Conservation (phyloP, 2,329 filamentous ascomycete species). For the Diaporthe helianthi region DNA sequence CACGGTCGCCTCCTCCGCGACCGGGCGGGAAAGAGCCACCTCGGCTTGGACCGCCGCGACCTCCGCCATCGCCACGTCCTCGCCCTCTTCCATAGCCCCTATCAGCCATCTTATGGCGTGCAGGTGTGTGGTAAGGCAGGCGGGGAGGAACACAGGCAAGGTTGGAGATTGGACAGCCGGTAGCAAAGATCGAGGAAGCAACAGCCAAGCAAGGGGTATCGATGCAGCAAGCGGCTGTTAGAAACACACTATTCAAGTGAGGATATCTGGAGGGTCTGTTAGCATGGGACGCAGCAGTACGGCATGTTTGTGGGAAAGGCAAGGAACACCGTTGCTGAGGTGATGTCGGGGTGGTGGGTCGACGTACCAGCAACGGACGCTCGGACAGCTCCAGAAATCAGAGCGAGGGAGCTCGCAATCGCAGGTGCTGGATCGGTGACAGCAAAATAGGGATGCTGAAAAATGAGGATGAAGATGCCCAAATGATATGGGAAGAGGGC, state of each 20-base stretch:
- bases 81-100: conserved; percentile 3
- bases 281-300: background rate
- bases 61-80: background rate
- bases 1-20: conserved; percentile 15
- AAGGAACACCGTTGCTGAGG: background rate
- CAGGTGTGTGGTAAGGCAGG: background rate
- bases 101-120: background rate
- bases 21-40: background rate
- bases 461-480: too few species aligned
- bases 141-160: background rate
- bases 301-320: background rate
- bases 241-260: background rate
- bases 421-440: background rate
- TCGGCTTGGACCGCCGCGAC: conserved; percentile 1
- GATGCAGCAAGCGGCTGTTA: background rate
- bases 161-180: background rate
- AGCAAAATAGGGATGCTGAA: background rate
- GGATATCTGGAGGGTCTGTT: background rate
- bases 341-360: background rate
- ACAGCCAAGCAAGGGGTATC: background rate
- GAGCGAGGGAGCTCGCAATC: background rate
- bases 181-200: background rate
- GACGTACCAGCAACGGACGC: background rate
- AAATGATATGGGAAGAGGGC: background rate
- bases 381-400: background rate